These are phyloP conservation scores for Vickermania spadyakhi DNA, from an alignment of 208 protist genomes.

Conservation along the genomic window DNA sequence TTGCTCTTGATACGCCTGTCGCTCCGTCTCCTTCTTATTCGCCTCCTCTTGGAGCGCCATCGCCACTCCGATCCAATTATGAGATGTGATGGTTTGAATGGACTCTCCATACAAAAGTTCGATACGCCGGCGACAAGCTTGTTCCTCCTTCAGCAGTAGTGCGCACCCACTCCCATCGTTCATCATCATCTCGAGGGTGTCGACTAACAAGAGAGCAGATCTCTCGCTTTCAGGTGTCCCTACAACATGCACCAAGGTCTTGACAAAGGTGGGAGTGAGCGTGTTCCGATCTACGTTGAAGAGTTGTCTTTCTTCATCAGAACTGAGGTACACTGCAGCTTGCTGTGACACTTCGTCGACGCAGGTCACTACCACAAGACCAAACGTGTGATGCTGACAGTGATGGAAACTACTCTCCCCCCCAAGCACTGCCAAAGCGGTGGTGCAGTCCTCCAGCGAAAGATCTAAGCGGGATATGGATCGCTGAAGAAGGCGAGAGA, in stretches of 20 bases:
- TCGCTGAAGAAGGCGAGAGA: conserved; percentile 69
- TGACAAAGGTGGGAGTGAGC: conserved; percentile 77
- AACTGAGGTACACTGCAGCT: conserved; percentile 63
- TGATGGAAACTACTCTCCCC: conserved; percentile 73
- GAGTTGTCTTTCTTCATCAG: conserved; percentile 59
- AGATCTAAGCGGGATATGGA: conserved; percentile 44
- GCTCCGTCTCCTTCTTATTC: neutral
- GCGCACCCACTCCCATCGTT: conserved; percentile 51
- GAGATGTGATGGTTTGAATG: conserved; percentile 22
- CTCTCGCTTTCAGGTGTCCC: conserved; percentile 27
- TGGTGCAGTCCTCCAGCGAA: conserved; percentile 57
- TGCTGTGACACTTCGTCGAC: conserved; percentile 55
- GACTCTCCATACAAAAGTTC: conserved; percentile 29
- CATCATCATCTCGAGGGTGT: conserved; percentile 43
- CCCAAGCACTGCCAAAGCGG: conserved; percentile 70
- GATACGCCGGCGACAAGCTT: conserved; percentile 32
- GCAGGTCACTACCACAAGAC: conserved; percentile 66
- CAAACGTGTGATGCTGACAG: conserved; percentile 78
- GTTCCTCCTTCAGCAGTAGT: conserved; percentile 53
- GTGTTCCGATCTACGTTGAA: conserved; percentile 43
- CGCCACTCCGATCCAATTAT: conserved; percentile 21
- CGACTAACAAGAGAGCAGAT: conserved; percentile 41
- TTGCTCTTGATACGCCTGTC: neutral
- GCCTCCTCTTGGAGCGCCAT: neutral
- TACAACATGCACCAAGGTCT: conserved; percentile 54